These are phyloP conservation scores for Irpex sp. DNA, from an alignment of 1,284 basidiomycete genomes.

Conservation along the genomic window DNA sequence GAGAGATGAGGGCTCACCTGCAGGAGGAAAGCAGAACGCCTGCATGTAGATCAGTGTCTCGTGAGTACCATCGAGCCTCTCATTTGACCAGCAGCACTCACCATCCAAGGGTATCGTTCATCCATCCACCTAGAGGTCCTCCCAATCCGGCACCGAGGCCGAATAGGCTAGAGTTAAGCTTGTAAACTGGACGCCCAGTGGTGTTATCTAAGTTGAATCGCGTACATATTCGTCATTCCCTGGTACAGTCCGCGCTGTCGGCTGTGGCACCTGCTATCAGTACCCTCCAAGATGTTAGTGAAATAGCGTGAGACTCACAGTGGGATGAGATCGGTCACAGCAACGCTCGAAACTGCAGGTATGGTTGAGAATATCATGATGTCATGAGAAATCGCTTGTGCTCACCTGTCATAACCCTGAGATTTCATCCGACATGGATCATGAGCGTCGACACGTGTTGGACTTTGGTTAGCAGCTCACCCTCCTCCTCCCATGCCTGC, in stretches of 20 bases:
- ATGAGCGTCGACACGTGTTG: conserved; percentile 20
- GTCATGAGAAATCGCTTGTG: conserved; percentile 21
- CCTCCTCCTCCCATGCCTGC: conserved; percentile 94
- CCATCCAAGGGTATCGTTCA: conserved; percentile 89
- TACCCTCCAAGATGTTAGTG: neutral
- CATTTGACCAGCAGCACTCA: conserved; percentile 42
- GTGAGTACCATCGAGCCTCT: conserved; percentile 5
- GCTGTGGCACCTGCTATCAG: conserved; percentile 37
- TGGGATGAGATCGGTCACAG: conserved; percentile 85
- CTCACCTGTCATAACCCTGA: conserved; percentile 84
- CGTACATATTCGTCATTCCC: conserved; percentile 88
- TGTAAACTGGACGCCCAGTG: conserved; percentile 16
- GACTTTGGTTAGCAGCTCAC: conserved; percentile 45
- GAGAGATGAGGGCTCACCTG: conserved; percentile 51
- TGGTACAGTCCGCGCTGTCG: conserved; percentile 91
- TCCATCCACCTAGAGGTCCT: conserved; percentile 90
- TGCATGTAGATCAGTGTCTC: conserved; percentile 35
- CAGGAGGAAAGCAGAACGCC: conserved; percentile 75
- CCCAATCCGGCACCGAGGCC: conserved; percentile 87
- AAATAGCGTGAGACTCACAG: conserved; percentile 58
- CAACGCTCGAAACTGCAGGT: conserved; percentile 75
- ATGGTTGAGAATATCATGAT: conserved; percentile 26
- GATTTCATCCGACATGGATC: conserved; percentile 1
- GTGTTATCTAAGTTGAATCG: conserved; percentile 24
- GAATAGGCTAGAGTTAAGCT: conserved; percentile 59